Percentiles rank a stretch among this genome's conserved stretches.
phyloP scores from a whole-genome alignment of 805 yeast species.

The Hemisphaericaspora nanyangensis region DNA sequence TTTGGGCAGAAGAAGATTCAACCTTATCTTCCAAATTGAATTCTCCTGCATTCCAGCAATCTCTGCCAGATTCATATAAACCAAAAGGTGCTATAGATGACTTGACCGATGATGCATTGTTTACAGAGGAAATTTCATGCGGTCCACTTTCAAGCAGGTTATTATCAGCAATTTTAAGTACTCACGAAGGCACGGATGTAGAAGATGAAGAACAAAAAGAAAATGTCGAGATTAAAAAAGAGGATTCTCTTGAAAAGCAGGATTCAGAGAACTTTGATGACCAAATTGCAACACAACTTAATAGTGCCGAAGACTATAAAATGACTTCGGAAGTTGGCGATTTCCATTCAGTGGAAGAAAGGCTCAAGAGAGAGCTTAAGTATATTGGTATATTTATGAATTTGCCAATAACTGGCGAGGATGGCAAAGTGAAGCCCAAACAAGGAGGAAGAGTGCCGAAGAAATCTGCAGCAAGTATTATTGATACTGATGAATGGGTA shows the following conservation, averaged over 20 bases:
- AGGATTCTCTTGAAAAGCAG: constrained; percentile 12
- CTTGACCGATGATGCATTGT: constrained; percentile 58
- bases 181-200: constrained; percentile 26
- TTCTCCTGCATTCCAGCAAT: constrained; percentile 44
- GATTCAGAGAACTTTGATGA: constrained; percentile 19
- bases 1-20: constrained; percentile 83
- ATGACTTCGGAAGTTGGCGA: constrained; percentile 53
- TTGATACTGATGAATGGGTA: constrained; percentile 69
- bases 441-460: constrained; percentile 20
- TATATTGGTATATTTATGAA: constrained; percentile 88
- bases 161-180: constrained; percentile 70
- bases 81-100: constrained; percentile 62
- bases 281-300: constrained; percentile 34
- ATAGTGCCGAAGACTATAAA: constrained; percentile 32
- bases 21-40: constrained; percentile 40
- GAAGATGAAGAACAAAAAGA: constrained; percentile 21
- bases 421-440: constrained; percentile 24
- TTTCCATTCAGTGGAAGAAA: constrained; percentile 78
- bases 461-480: constrained; percentile 23
- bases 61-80: constrained; percentile 38
- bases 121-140: constrained; percentile 73
- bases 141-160: constrained; percentile 89
- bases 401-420: constrained; percentile 32
- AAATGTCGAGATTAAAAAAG: constrained; percentile 17
- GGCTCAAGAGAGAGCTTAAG: constrained; percentile 81